These are phyloP conservation scores for Cryphonectria nitschkei DNA, from an alignment of 2,329 filamentous ascomycete genomes.

Conservation along the genomic window DNA sequence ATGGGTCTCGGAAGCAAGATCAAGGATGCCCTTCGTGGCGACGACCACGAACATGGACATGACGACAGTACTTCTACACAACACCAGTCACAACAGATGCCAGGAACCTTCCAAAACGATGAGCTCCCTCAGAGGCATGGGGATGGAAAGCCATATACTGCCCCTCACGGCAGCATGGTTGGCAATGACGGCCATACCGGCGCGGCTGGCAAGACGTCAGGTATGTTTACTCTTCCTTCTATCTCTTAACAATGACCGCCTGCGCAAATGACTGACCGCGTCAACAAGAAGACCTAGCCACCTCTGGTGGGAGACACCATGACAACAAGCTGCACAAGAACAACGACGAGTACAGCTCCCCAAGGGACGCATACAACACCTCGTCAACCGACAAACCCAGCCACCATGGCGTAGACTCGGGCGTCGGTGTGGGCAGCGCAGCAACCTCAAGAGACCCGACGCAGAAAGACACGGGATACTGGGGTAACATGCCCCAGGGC, in stretches of 20 bases:
- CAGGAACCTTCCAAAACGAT: constrained; percentile 30
- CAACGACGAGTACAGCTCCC: constrained; percentile 18
- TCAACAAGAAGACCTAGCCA: neutral
- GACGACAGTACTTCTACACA: neutral
- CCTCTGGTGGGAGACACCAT: constrained; percentile 17
- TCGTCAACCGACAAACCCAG: neutral
- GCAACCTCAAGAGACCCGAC: constrained; percentile 4
- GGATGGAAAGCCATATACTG: constrained; percentile 20
- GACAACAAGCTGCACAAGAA: constrained; percentile 30
- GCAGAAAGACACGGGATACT: constrained; percentile 18
- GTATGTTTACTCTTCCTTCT: neutral
- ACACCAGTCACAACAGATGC: constrained; percentile 21
- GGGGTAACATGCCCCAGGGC: constrained; percentile 24
- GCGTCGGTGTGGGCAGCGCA: constrained; percentile 13
- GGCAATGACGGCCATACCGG: constrained; percentile 13
- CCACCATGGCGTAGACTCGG: constrained; percentile 16
- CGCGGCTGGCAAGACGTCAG: constrained; percentile 11
- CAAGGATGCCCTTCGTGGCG: constrained; percentile 33
- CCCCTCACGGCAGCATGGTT: constrained; percentile 23
- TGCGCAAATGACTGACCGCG: neutral
- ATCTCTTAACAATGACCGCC: neutral
- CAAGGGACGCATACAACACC: neutral
- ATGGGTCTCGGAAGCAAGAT: constrained; percentile 35
- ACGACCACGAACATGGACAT: constrained; percentile 23
- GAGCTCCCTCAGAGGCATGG: constrained; percentile 29